Evolutionary conservation across 1,139 yeast species (phyloP).

Genomic region (Taphrina sp.): DNA sequence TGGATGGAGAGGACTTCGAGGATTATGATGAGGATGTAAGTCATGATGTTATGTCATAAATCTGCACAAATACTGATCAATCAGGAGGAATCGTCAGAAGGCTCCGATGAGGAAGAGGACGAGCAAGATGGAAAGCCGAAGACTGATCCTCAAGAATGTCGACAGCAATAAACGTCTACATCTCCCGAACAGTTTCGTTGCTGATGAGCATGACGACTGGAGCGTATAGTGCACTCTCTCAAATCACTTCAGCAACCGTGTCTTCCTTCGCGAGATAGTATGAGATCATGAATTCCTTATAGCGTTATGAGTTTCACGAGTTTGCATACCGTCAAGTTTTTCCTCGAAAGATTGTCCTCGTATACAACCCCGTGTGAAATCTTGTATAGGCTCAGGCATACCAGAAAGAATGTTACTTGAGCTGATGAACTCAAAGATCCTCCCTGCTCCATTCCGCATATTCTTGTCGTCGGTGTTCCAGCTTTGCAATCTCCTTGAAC

Average conservation of each 20-base stretch:
- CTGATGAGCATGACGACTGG: no score
- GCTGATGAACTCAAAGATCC: constrained; percentile 19
- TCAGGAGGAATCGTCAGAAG: constrained; percentile 49
- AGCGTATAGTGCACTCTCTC: no score
- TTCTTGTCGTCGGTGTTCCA: constrained; percentile 5
- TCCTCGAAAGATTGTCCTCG: no score
- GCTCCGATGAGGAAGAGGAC: constrained; percentile 41
- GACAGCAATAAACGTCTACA: constrained; percentile 53
- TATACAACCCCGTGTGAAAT: no score
- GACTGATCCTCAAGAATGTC: constrained; percentile 83
- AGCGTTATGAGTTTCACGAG: no score
- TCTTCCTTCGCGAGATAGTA: no score
- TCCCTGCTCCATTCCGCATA: constrained; percentile 31
- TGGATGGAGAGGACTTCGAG: constrained; percentile 58
- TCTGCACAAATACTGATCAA: constrained; percentile 53
- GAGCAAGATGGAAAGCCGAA: constrained; percentile 47
- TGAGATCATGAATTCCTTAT: no score
- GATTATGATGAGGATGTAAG: constrained; percentile 50
- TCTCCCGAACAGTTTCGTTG: no score
- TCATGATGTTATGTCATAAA: constrained; percentile 51
- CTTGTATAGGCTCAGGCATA: no score
- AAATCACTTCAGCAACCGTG: no score
- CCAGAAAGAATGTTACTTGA: no score
- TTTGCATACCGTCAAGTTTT: no score
- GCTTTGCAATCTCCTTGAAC: constrained; percentile 56